phyloP scores from a whole-genome alignment of 2,329 filamentous ascomycete species.

The Aspergillus sclerotialis region DNA sequence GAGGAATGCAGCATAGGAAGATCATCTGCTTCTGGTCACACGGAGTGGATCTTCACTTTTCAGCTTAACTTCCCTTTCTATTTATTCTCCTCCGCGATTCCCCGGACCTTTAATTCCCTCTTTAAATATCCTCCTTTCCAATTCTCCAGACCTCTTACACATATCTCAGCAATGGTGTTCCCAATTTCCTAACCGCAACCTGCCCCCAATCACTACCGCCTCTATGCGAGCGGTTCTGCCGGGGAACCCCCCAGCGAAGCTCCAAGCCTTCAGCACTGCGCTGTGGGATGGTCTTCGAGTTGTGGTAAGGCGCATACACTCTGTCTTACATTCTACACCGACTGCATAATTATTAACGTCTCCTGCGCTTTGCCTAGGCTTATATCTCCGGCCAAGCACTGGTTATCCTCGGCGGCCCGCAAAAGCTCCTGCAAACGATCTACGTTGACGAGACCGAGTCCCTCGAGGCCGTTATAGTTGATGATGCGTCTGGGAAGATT shows the following conservation, averaged over 20 bases:
- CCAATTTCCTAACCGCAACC: conserved; percentile 17
- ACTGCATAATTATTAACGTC: neutral
- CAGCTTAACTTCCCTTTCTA: too few species aligned
- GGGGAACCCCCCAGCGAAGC: conserved; percentile 68
- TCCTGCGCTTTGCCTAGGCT: conserved; percentile 45
- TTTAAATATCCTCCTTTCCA: too few species aligned
- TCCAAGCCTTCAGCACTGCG: conserved; percentile 69
- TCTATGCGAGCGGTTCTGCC: conserved; percentile 74
- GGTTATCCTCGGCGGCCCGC: conserved; percentile 69
- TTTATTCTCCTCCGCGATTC: too few species aligned
- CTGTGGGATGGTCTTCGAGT: conserved; percentile 66
- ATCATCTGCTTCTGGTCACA: conserved; percentile 6
- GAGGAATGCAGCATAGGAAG: neutral
- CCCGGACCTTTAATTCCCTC: too few species aligned
- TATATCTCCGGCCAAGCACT: conserved; percentile 89
- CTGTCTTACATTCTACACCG: too few species aligned
- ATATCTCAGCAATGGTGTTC: conserved; percentile 30
- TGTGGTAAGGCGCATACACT: too few species aligned
- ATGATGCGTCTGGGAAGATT: conserved; percentile 78
- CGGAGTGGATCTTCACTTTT: conserved; percentile 7
- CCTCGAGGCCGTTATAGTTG: conserved; percentile 71
- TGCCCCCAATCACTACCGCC: conserved; percentile 27
- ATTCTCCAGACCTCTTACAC: too few species aligned
- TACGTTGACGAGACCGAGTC: conserved; percentile 68
- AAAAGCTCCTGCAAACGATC: conserved; percentile 77